phyloP scores from a whole-genome alignment of 495 filamentous ascomycete genomes.

The Hyaloscypha bicolor region DNA sequence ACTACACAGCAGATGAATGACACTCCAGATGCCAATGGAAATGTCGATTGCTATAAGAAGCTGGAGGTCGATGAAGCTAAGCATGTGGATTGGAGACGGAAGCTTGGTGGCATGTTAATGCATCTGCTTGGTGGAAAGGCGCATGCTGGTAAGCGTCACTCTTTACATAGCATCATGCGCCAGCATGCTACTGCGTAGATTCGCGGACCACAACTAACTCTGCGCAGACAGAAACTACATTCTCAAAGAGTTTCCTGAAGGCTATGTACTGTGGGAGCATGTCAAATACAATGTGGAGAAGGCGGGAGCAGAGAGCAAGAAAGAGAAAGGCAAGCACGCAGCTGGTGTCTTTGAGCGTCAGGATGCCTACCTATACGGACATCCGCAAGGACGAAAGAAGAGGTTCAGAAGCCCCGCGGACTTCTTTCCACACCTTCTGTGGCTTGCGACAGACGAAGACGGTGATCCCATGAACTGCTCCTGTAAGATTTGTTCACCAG shows the following conservation, averaged over 20 bases:
- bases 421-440: constrained; percentile 64
- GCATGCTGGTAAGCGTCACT: constrained; percentile 32
- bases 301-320: constrained; percentile 11
- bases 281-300: constrained; percentile 40
- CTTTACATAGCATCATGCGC: not conserved
- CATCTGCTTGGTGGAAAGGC: constrained; percentile 43
- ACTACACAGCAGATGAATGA: constrained; percentile 45
- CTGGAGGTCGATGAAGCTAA: constrained; percentile 44
- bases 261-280: constrained; percentile 62
- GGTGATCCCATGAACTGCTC: constrained; percentile 59
- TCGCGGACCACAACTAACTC: constrained; percentile 21
- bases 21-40: constrained; percentile 48
- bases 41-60: constrained; percentile 49
- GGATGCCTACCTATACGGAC: constrained; percentile 65
- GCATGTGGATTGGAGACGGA: constrained; percentile 55
- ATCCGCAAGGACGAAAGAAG: constrained; percentile 59
- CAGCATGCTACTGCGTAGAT: too few relatives aligned
- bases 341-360: constrained; percentile 43
- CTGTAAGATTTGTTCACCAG: constrained; percentile 41
- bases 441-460: constrained; percentile 54
- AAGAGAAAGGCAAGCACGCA: constrained; percentile 30
- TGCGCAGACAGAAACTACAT: constrained; percentile 48
- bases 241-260: constrained; percentile 54
- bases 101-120: constrained; percentile 55
- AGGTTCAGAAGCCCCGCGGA: constrained; percentile 60